phyloP scores from a whole-genome alignment of 192 early-diverging fungal species.

The Radiomyces spectabilis region DNA sequence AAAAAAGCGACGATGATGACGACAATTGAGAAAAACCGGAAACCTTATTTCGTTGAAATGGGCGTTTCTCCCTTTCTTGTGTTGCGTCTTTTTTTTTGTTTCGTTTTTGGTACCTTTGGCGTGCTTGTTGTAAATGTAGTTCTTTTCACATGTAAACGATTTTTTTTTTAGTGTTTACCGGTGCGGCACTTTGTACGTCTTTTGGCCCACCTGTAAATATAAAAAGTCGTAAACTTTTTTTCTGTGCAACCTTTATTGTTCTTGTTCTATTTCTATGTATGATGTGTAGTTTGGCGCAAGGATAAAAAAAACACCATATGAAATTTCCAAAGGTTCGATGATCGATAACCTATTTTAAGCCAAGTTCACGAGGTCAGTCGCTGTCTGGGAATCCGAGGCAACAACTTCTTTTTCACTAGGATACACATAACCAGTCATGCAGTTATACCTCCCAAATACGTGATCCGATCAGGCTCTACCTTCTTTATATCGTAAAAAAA shows the following conservation, averaged over 20 bases:
- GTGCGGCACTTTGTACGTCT: constrained; percentile 27
- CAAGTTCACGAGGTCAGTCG: too few relatives aligned
- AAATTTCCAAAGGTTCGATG: too few relatives aligned
- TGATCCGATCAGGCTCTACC: background rate
- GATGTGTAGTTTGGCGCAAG: too few relatives aligned
- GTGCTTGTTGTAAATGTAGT: background rate
- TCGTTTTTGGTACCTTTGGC: background rate
- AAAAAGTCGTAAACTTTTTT: constrained; percentile 5
- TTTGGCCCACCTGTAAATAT: constrained; percentile 21
- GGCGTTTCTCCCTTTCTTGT: background rate
- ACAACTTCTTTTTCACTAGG: too few relatives aligned
- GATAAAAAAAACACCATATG: too few relatives aligned
- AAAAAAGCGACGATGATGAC: background rate
- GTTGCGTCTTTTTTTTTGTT: background rate
- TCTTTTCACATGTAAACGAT: background rate
- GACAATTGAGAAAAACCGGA: background rate
- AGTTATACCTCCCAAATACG: too few relatives aligned
- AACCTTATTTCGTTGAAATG: background rate
- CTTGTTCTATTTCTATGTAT: too few relatives aligned
- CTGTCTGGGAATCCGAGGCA: too few relatives aligned
- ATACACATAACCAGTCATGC: too few relatives aligned
- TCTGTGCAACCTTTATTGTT: background rate
- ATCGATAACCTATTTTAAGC: too few relatives aligned
- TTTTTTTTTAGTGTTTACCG: background rate
- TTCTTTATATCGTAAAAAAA: too few relatives aligned